A percentile compares a stretch with the other conserved stretches of the same genome.
phyloP scores from a whole-genome alignment of 1,284 basidiomycete species.

The Termitomyces sp. region DNA sequence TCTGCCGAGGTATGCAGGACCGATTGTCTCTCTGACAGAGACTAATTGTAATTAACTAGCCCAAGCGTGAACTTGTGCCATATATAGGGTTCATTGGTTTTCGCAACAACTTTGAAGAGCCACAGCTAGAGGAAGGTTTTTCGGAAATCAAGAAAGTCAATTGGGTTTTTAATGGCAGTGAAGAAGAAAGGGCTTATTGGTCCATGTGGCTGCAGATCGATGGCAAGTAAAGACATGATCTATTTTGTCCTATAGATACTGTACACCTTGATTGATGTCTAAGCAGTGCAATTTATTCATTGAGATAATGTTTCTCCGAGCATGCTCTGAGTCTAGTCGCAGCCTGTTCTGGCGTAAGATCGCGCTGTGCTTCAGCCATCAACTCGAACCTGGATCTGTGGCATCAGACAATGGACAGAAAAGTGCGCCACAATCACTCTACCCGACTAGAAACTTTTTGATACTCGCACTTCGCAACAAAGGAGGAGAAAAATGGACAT shows the following conservation, averaged over 20 bases:
- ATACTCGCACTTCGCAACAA: conserved; percentile 79
- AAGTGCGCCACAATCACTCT: conserved; percentile 21
- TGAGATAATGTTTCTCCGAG: conserved; percentile 33
- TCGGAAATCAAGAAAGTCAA: conserved; percentile 70
- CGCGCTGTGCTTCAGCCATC: conserved; percentile 88
- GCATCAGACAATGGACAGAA: not conserved
- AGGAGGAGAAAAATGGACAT: conserved; percentile 89
- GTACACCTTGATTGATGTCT: not conserved
- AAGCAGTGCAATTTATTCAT: conserved; percentile 5
- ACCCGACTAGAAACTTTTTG: conserved; percentile 91
- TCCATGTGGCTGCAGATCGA: conserved; percentile 74
- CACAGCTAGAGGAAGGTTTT: conserved; percentile 66
- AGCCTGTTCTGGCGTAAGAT: conserved; percentile 89
- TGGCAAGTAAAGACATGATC: conserved; percentile 36
- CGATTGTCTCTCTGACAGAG: not conserved
- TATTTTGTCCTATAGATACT: not conserved
- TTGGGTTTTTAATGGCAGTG: conserved; percentile 74
- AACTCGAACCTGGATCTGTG: conserved; percentile 69
- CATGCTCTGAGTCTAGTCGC: conserved; percentile 53
- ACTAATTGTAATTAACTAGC: conserved; percentile 22
- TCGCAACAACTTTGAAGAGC: conserved; percentile 61
- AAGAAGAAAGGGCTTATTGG: conserved; percentile 69
- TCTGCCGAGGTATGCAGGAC: conserved; percentile 30
- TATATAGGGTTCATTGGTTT: conserved; percentile 61
- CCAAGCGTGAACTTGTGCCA: conserved; percentile 57